These are phyloP conservation scores for Neurospora crassa DNA, from an alignment of 2,329 filamentous ascomycete species.

Conservation along the genomic window DNA sequence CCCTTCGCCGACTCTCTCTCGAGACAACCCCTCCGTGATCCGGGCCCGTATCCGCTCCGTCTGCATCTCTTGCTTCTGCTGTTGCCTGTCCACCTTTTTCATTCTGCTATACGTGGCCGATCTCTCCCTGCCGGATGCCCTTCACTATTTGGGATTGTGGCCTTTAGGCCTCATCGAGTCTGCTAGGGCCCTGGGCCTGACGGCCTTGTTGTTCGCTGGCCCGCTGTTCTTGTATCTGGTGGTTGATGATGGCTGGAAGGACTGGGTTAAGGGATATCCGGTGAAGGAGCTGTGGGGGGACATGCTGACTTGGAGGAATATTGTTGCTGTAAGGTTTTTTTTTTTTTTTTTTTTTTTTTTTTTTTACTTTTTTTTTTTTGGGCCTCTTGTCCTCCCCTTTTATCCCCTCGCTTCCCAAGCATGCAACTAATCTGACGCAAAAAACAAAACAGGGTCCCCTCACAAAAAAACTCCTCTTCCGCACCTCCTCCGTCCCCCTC, in stretches of 20 bases:
- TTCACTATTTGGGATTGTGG: constrained; percentile 73
- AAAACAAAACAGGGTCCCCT: constrained; percentile 55
- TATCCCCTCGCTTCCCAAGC: not conserved
- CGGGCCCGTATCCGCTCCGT: constrained; percentile 76
- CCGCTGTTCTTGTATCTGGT: constrained; percentile 74
- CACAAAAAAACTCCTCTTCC: constrained; percentile 91
- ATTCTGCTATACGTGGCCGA: constrained; percentile 48
- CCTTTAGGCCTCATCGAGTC: constrained; percentile 60
- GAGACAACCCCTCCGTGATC: constrained; percentile 86
- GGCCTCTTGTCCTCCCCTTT: not conserved
- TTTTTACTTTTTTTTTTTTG: not conserved
- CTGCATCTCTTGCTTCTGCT: constrained; percentile 61
- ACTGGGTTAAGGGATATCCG: constrained; percentile 49
- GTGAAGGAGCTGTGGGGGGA: constrained; percentile 54
- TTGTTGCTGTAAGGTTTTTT: constrained; percentile 59
- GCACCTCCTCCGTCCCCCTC: constrained; percentile 74
- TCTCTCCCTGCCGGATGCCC: constrained; percentile 39
- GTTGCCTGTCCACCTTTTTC: constrained; percentile 56
- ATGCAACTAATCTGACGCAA: not conserved
- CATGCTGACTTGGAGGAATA: constrained; percentile 80
- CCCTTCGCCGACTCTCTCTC: constrained; percentile 66
- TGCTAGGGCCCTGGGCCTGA: constrained; percentile 56
- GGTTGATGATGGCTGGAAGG: constrained; percentile 59
- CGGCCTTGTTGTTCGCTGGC: constrained; percentile 69
- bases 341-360: not conserved